phyloP scores from a whole-genome alignment of 1,284 basidiomycete genomes.

The Prillingera fragicola region DNA sequence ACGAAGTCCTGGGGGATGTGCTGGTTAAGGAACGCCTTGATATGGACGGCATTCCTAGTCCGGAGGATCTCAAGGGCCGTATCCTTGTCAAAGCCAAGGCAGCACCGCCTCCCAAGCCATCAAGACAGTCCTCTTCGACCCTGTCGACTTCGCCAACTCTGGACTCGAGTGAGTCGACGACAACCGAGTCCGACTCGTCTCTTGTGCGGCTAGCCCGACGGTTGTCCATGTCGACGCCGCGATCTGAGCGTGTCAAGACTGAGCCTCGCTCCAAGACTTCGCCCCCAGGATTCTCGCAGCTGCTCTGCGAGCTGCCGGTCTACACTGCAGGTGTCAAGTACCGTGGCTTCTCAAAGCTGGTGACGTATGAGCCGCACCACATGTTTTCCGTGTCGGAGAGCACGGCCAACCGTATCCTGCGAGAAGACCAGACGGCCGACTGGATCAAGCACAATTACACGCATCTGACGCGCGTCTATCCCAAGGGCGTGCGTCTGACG shows the following conservation, averaged over 20 bases:
- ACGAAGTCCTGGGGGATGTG: slow-evolving; percentile 67
- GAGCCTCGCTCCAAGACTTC: slow-evolving; percentile 30
- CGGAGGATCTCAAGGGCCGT: slow-evolving; percentile 72
- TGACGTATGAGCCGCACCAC: slow-evolving; percentile 78
- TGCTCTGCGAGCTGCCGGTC: slow-evolving; percentile 71
- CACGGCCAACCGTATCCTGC: slow-evolving; percentile 55
- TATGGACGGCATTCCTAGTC: slow-evolving; percentile 65
- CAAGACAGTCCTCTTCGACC: background rate
- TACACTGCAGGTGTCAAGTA: slow-evolving; percentile 97
- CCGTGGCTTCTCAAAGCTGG: slow-evolving; percentile 84
- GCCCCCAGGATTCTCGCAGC: slow-evolving; percentile 72
- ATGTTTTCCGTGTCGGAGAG: slow-evolving; percentile 91
- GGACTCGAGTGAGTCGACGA: slow-evolving; percentile 11
- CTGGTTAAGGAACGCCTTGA: slow-evolving; percentile 60
- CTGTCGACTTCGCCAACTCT: slow-evolving; percentile 2
- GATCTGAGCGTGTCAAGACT: no score
- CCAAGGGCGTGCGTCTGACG: slow-evolving; percentile 71
- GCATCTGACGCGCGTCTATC: slow-evolving; percentile 85
- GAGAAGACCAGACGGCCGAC: slow-evolving; percentile 56
- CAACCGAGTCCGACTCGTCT: slow-evolving; percentile 43
- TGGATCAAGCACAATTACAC: slow-evolving; percentile 82
- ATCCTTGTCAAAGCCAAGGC: slow-evolving; percentile 72
- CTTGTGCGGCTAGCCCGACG: slow-evolving; percentile 31
- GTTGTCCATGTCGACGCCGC: slow-evolving; percentile 24
- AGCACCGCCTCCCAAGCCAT: slow-evolving; percentile 11